These are phyloP conservation scores for Fusarium sp. DNA, from an alignment of 2,329 filamentous ascomycete species.

Conservation along the genomic window DNA sequence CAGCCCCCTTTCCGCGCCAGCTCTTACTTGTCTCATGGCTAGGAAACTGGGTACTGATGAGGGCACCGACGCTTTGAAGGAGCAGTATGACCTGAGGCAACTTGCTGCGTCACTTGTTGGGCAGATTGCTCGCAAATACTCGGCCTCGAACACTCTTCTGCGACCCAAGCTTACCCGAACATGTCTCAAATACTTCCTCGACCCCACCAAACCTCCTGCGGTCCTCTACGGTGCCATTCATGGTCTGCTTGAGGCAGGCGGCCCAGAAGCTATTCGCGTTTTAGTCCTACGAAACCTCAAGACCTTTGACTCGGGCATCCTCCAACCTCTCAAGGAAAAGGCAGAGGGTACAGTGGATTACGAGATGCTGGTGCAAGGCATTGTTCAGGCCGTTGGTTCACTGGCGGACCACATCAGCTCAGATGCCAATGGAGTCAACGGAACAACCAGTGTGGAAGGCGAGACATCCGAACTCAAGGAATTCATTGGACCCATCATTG, in stretches of 20 bases:
- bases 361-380: slow-evolving; percentile 66
- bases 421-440: slow-evolving; percentile 56
- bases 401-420: slow-evolving; percentile 52
- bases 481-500: slow-evolving; percentile 66
- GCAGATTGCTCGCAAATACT: slow-evolving; percentile 83
- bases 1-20: slow-evolving; percentile 79
- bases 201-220: slow-evolving; percentile 82
- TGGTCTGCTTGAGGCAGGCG: slow-evolving; percentile 82
- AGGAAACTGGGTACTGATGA: slow-evolving; percentile 77
- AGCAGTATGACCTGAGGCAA: slow-evolving; percentile 85
- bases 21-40: slow-evolving; percentile 87
- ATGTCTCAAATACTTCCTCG: slow-evolving; percentile 90
- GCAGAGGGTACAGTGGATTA: slow-evolving; percentile 63
- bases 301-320: slow-evolving; percentile 63
- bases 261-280: slow-evolving; percentile 67
- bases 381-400: slow-evolving; percentile 64
- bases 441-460: slow-evolving; percentile 47
- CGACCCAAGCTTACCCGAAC: slow-evolving; percentile 92
- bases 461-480: slow-evolving; percentile 62
- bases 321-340: slow-evolving; percentile 65
- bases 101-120: slow-evolving; percentile 85
- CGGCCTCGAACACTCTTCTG: slow-evolving; percentile 81
- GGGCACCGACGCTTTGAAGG: slow-evolving; percentile 63
- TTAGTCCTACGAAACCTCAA: slow-evolving; percentile 67
- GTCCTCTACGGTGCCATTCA: slow-evolving; percentile 90